Percentiles rank a stretch among this genome's conserved stretches.
phyloP scores from a whole-genome alignment of 2,329 filamentous ascomycete genomes.

The Chaetoscypha palmicola region DNA sequence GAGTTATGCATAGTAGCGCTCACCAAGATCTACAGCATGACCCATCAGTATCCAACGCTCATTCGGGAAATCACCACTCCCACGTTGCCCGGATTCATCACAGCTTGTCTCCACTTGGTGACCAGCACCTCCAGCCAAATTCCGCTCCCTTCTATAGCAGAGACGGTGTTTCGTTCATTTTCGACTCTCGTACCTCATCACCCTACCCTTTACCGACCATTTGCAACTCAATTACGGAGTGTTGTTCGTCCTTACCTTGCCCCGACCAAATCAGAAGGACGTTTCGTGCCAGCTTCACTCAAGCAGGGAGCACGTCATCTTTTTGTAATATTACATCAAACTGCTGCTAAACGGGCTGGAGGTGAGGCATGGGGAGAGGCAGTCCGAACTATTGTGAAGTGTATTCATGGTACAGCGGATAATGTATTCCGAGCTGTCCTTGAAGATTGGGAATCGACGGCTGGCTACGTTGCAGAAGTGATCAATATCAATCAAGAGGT shows the following conservation, averaged over 20 bases:
- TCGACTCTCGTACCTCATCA: constrained; percentile 69
- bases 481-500: constrained; percentile 42
- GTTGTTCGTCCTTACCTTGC: constrained; percentile 55
- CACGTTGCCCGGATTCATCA: constrained; percentile 66
- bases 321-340: constrained; percentile 66
- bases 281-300: constrained; percentile 45
- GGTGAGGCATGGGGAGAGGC: constrained; percentile 72
- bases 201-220: constrained; percentile 75
- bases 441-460: constrained; percentile 72
- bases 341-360: constrained; percentile 70
- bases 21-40: constrained; percentile 75
- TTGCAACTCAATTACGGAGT: constrained; percentile 58
- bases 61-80: constrained; percentile 84
- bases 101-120: constrained; percentile 61
- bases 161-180: constrained; percentile 66
- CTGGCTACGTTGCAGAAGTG: constrained; percentile 39
- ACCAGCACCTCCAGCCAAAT: constrained; percentile 38
- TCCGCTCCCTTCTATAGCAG: constrained; percentile 46
- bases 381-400: constrained; percentile 53
- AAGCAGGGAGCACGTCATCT: constrained; percentile 55
- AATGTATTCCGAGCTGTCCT: constrained; percentile 70
- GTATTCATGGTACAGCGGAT: constrained; percentile 65
- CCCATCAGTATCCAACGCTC: constrained; percentile 75
- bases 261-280: constrained; percentile 49
- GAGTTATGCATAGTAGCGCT: constrained; percentile 70